Conservation (phyloP, 345 rosid species). For the Raphanus raphanistrum region DNA sequence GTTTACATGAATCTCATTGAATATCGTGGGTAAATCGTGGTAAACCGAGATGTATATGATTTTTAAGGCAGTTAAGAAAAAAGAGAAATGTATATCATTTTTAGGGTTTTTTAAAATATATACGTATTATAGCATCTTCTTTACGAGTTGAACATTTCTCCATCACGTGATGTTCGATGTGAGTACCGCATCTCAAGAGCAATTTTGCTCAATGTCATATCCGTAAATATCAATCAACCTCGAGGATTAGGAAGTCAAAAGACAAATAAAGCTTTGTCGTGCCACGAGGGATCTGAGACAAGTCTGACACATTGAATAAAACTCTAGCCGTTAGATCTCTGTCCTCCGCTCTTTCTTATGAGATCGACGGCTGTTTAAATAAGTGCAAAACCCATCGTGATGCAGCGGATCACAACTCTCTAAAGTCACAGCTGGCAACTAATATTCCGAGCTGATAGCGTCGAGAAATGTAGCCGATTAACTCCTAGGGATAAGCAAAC, state of each 20-base stretch:
- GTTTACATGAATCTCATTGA: background rate
- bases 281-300: constrained; percentile 51
- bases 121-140: background rate
- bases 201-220: constrained; percentile 38
- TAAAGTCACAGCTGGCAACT: constrained; percentile 58
- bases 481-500: background rate
- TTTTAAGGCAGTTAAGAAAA: too few relatives aligned
- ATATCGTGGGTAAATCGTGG: background rate
- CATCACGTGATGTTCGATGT: constrained; percentile 50
- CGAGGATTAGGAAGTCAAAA: constrained; percentile 27
- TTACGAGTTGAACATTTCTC: constrained; percentile 34
- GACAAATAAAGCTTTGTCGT: constrained; percentile 44
- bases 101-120: too few relatives aligned
- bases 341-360: background rate
- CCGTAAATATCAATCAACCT: constrained; percentile 39
- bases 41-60: background rate
- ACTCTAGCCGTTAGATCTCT: constrained; percentile 39
- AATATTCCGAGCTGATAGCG: constrained; percentile 82
- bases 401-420: background rate
- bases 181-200: constrained; percentile 39
- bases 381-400: background rate
- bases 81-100: too few relatives aligned
- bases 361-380: constrained; percentile 12
- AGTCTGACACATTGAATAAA: constrained; percentile 34
- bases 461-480: constrained; percentile 78